Conservation (phyloP, 2,329 filamentous ascomycete species). For the Aureobasidium sp. region DNA sequence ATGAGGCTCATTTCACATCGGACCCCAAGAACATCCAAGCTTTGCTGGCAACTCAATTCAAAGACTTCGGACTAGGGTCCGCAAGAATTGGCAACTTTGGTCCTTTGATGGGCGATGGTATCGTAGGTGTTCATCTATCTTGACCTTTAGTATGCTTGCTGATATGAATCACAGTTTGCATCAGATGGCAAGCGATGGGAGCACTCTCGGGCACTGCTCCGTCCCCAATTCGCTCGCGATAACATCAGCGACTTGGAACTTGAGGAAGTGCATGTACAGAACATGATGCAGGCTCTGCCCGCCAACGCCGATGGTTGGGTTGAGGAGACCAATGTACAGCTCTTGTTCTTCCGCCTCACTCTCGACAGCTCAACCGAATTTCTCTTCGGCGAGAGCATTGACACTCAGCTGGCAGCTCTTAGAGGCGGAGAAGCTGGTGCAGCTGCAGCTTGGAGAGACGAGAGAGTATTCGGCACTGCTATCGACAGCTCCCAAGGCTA, state of each 20-base stretch:
- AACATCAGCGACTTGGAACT: conserved; percentile 30
- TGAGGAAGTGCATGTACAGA: conserved; percentile 29
- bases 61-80: conserved; percentile 26
- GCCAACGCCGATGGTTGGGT: conserved; percentile 15
- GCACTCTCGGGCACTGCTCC: conserved; percentile 29
- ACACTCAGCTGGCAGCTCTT: conserved; percentile 28
- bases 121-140: conserved; percentile 12
- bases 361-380: conserved; percentile 45
- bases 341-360: conserved; percentile 41
- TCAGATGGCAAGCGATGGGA: conserved; percentile 30
- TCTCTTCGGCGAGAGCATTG: conserved; percentile 37
- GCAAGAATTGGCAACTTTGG: conserved; percentile 24
- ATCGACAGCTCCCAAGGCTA: conserved; percentile 37
- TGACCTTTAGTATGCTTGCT: neutral
- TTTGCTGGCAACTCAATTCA: conserved; percentile 26
- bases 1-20: conserved; percentile 22
- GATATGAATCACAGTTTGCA: neutral
- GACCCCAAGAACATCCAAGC: conserved; percentile 31
- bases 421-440: conserved; percentile 2
- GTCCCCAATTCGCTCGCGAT: conserved; percentile 32
- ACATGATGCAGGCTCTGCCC: conserved; percentile 27
- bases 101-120: conserved; percentile 26
- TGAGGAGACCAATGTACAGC: conserved; percentile 27
- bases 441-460: conserved; percentile 23
- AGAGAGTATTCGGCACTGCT: conserved; percentile 33